Conservation (phyloP, 2,329 filamentous ascomycete species). For the Sporothrix pallida region DNA sequence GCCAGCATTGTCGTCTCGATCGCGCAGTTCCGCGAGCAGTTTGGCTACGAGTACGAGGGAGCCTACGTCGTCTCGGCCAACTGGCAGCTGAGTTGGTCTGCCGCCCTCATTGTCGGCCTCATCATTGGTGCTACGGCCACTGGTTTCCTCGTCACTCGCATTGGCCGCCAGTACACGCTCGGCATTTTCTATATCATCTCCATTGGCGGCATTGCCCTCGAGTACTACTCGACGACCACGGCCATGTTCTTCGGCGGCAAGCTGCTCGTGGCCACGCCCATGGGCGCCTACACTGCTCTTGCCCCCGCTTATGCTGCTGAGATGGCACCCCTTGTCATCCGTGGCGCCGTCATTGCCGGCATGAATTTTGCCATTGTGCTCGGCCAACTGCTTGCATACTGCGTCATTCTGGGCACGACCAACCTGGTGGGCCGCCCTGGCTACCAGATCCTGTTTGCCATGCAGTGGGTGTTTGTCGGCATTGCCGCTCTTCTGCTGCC, state of each 20-base stretch:
- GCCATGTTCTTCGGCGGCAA: slow-evolving; percentile 48
- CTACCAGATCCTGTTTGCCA: slow-evolving; percentile 41
- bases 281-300: slow-evolving; percentile 34
- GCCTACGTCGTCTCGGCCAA: slow-evolving; percentile 47
- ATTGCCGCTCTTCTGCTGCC: slow-evolving; percentile 38
- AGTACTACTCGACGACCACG: slow-evolving; percentile 46
- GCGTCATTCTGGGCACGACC: slow-evolving; percentile 39
- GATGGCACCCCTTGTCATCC: slow-evolving; percentile 39
- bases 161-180: slow-evolving; percentile 45
- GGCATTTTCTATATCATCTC: slow-evolving; percentile 41
- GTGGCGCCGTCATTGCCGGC: slow-evolving; percentile 38
- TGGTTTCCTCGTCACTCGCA: slow-evolving; percentile 45
- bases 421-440: slow-evolving; percentile 42
- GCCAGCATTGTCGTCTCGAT: slow-evolving; percentile 48
- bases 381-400: slow-evolving; percentile 37
- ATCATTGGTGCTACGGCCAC: slow-evolving; percentile 40
- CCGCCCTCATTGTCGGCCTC: slow-evolving; percentile 41
- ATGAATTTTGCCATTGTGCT: slow-evolving; percentile 38
- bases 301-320: slow-evolving; percentile 39
- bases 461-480: slow-evolving; percentile 41
- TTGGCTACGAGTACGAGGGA: slow-evolving; percentile 46
- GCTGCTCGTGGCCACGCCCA: slow-evolving; percentile 48
- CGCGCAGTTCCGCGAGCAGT: slow-evolving; percentile 50
- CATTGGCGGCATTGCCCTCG: slow-evolving; percentile 46
- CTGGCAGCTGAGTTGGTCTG: slow-evolving; percentile 43